Conservation (phyloP, 805 yeast species). For the Spathaspora girioi region DNA sequence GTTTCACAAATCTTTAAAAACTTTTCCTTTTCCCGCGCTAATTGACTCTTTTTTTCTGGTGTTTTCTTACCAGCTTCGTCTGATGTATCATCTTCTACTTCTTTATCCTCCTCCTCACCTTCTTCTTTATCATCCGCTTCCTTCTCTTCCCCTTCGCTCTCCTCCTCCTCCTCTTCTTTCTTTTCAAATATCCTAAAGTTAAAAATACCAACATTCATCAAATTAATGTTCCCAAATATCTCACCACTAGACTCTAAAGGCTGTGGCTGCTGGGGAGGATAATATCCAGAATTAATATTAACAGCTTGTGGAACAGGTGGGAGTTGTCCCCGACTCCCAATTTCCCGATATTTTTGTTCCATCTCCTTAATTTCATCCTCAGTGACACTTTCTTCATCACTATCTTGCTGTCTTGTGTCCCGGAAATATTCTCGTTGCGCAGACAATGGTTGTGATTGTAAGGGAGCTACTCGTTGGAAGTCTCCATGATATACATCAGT, state of each 20-base stretch:
- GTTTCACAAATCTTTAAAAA: constrained; percentile 42
- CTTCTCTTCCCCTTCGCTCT: constrained; percentile 2
- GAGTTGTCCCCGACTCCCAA: not conserved
- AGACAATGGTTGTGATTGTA: constrained; percentile 48
- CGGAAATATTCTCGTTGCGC: constrained; percentile 43
- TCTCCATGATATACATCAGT: constrained; percentile 51
- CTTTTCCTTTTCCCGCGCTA: constrained; percentile 30
- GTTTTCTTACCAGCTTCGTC: not conserved
- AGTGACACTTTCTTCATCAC: constrained; percentile 26
- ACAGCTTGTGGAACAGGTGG: constrained; percentile 3
- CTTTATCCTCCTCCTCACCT: not conserved
- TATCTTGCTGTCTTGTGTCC: constrained; percentile 2
- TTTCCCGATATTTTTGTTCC: constrained; percentile 22
- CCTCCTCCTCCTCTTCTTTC: constrained; percentile 1
- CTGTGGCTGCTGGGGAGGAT: not conserved
- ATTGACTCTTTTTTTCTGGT: constrained; percentile 2
- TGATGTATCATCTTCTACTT: not conserved
- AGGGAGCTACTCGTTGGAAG: constrained; percentile 44
- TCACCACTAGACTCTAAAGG: constrained; percentile 12
- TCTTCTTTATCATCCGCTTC: constrained; percentile 2
- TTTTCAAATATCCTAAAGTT: constrained; percentile 30
- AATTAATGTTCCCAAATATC: constrained; percentile 33
- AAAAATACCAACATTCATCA: constrained; percentile 34
- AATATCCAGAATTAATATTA: not conserved
- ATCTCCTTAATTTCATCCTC: constrained; percentile 30